A percentile compares a stretch with the other conserved stretches of the same genome.
phyloP scores from a whole-genome alignment of 2,329 filamentous ascomycete genomes.

The Didymella segeticola region DNA sequence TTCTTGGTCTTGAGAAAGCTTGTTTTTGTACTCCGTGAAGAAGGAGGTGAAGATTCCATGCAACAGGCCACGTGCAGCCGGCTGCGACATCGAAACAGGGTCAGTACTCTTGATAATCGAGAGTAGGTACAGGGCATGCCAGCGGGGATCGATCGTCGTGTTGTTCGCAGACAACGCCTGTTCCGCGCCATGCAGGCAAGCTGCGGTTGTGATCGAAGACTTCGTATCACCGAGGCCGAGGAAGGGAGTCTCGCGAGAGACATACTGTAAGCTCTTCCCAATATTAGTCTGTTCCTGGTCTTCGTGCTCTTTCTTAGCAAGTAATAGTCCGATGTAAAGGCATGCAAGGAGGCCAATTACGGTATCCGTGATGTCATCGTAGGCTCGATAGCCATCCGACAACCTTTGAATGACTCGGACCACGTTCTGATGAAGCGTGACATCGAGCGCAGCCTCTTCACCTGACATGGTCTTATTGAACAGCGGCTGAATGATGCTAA shows the following conservation, averaged over 20 bases:
- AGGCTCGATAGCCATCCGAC: slow-evolving; percentile 72
- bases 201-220: slow-evolving; percentile 22
- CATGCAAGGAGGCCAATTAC: slow-evolving; percentile 80
- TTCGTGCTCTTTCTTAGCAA: slow-evolving; percentile 49
- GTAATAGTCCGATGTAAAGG: slow-evolving; percentile 75
- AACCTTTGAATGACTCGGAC: slow-evolving; percentile 74
- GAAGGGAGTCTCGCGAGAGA: slow-evolving; percentile 42
- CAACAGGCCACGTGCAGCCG: slow-evolving; percentile 53
- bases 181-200: slow-evolving; percentile 27
- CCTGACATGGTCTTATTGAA: slow-evolving; percentile 30
- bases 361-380: slow-evolving; percentile 83
- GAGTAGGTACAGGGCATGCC: slow-evolving; percentile 44
- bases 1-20: slow-evolving; percentile 77
- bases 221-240: slow-evolving; percentile 30
- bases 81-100: slow-evolving; percentile 15
- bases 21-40: slow-evolving; percentile 80
- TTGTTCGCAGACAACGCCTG: slow-evolving; percentile 26
- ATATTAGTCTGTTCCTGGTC: slow-evolving; percentile 19
- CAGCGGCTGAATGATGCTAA: slow-evolving; percentile 52
- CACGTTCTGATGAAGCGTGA: slow-evolving; percentile 62
- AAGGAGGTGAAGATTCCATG: slow-evolving; percentile 74
- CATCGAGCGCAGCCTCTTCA: slow-evolving; percentile 36
- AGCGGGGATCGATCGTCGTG: slow-evolving; percentile 41
- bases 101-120: slow-evolving; percentile 36
- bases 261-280: slow-evolving; percentile 31